Percentiles rank a stretch among this genome's conserved stretches.
Conservation (phyloP, 441 rosid species). For the Populus tomentosa region DNA sequence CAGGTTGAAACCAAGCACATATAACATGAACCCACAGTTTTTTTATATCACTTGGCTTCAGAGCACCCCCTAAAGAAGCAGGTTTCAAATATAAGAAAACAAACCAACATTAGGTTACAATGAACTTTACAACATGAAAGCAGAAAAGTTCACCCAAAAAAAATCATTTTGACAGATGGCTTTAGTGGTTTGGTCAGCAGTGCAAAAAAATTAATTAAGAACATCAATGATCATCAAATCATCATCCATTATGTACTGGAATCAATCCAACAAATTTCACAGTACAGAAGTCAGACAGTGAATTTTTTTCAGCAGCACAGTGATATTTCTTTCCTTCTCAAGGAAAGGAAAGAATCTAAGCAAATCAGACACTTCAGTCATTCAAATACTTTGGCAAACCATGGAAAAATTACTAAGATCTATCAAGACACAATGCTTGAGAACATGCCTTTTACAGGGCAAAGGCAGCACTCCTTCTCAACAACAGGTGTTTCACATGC, state of each 20-base stretch:
- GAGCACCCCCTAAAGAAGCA: slow-evolving; percentile 77
- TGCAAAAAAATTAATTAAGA: background rate
- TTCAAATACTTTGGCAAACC: background rate
- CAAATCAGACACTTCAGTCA: background rate
- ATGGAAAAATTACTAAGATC: slow-evolving; percentile 9
- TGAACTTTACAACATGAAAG: background rate
- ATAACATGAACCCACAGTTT: slow-evolving; percentile 88
- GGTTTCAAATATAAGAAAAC: slow-evolving; percentile 13
- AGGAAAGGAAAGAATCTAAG: background rate
- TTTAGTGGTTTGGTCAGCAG: background rate
- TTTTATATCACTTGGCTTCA: slow-evolving; percentile 81
- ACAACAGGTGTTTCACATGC: slow-evolving; percentile 87
- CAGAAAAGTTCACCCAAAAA: background rate
- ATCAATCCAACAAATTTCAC: background rate
- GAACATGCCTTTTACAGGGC: slow-evolving; percentile 81
- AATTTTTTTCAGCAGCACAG: background rate
- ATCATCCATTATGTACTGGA: background rate
- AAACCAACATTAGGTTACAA: background rate
- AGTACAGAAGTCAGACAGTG: background rate
- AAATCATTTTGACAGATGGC: background rate
- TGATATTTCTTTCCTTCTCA: background rate
- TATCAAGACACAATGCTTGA: background rate
- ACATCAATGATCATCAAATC: background rate
- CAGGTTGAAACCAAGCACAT: slow-evolving; percentile 97
- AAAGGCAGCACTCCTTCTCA: slow-evolving; percentile 84